A percentile compares a stretch with the other conserved stretches of the same genome.
Evolutionary conservation across 202 grass and related monocot genomes (phyloP).

Genomic region (Saccharum hybrid): DNA sequence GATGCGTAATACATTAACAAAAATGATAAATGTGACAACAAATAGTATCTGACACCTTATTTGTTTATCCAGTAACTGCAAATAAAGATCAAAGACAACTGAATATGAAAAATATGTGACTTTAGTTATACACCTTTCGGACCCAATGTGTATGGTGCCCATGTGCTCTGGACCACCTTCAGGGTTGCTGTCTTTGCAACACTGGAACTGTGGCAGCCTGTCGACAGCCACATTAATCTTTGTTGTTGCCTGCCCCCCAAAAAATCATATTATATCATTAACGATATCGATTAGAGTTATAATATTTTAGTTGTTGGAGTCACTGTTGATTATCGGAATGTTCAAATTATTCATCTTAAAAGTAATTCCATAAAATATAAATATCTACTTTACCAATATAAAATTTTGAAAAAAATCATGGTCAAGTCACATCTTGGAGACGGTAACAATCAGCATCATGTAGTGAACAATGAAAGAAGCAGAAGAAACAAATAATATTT

Average conservation of each 20-base stretch:
- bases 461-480: neutral
- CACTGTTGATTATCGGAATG: neutral
- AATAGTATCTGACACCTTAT: constrained; percentile 16
- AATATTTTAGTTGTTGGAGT: constrained; percentile 16
- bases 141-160: constrained; percentile 96
- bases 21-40: constrained; percentile 16
- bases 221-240: constrained; percentile 98
- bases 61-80: constrained; percentile 12
- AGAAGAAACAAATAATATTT: constrained; percentile 11
- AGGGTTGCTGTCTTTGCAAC: constrained; percentile 66
- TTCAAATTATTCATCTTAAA: neutral
- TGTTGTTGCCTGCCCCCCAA: constrained; percentile 73
- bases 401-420: neutral
- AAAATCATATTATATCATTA: constrained; percentile 33
- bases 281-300: constrained; percentile 10
- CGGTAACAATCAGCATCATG: neutral
- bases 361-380: neutral
- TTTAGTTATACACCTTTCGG: constrained; percentile 70
- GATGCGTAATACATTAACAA: neutral
- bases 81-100: constrained; percentile 30
- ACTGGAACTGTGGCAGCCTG: constrained; percentile 85
- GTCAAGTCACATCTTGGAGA: neutral
- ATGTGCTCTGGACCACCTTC: constrained; percentile 84
- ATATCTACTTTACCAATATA: neutral
- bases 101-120: constrained; percentile 7